Conservation (phyloP, 345 rosid genomes). For the Punica granatum region DNA sequence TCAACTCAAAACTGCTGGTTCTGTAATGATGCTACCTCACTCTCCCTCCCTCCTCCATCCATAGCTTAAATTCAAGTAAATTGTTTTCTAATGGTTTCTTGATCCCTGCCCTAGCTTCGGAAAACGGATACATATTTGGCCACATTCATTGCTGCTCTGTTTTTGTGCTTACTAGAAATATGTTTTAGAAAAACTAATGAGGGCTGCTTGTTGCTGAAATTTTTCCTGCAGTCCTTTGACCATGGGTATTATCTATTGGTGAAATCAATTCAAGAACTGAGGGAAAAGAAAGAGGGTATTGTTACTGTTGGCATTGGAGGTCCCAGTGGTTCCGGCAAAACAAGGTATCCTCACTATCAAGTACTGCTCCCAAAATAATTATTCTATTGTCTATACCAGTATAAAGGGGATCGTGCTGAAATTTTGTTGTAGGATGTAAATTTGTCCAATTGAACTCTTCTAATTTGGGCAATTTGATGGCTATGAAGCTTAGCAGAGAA, state of each 20-base stretch:
- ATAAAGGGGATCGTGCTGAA: neutral
- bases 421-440: neutral
- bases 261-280: constrained; percentile 92
- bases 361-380: constrained; percentile 1
- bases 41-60: constrained; percentile 4
- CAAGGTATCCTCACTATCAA: constrained; percentile 44
- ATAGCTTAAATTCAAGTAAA: neutral
- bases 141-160: neutral
- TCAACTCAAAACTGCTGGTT: neutral
- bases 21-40: neutral
- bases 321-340: constrained; percentile 96
- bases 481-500: constrained; percentile 88
- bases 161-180: neutral
- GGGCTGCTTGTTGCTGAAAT: neutral
- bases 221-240: constrained; percentile 69
- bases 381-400: neutral
- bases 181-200: neutral
- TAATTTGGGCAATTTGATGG: constrained; percentile 7
- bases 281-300: constrained; percentile 83
- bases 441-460: neutral
- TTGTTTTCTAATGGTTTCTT: neutral
- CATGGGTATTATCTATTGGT: constrained; percentile 81
- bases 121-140: neutral
- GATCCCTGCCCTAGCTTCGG: neutral
- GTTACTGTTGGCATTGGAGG: constrained; percentile 97